These are phyloP conservation scores for Boehmeria nivea DNA, from an alignment of 306 rosid genomes.

Conservation along the genomic window DNA sequence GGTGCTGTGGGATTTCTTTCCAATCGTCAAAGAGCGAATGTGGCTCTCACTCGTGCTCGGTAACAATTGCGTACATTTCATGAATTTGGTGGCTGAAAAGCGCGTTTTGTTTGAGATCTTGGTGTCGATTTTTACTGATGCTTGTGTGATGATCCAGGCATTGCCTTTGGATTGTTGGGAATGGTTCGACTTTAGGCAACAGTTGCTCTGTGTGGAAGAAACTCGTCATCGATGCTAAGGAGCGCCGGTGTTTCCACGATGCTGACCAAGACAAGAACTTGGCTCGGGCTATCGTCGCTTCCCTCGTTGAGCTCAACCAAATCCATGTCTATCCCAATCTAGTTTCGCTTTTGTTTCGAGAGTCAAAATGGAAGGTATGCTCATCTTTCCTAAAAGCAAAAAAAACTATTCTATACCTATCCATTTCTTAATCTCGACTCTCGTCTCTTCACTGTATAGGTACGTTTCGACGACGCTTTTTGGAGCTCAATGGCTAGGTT, in stretches of 20 bases:
- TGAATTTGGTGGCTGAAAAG: too few relatives aligned
- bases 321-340: conserved; percentile 18
- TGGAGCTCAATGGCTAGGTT: neutral
- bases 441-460: neutral
- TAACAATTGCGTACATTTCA: conserved; percentile 2
- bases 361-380: conserved; percentile 48
- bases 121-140: too few relatives aligned
- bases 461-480: neutral
- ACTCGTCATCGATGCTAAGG: conserved; percentile 38
- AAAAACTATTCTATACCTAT: too few relatives aligned
- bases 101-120: too few relatives aligned
- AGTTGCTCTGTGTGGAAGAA: conserved; percentile 39
- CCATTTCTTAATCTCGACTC: too few relatives aligned
- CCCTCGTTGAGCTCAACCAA: conserved; percentile 28
- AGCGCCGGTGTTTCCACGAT: conserved; percentile 34
- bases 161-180: conserved; percentile 55
- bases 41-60: conserved; percentile 62
- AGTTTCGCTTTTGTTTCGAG: conserved; percentile 23
- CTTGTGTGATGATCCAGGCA: conserved; percentile 16
- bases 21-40: conserved; percentile 45
- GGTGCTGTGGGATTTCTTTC: conserved; percentile 54
- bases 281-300: conserved; percentile 23
- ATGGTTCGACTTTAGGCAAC: conserved; percentile 30
- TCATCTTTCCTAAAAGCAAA: too few relatives aligned
- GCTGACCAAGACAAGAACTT: conserved; percentile 44